A percentile compares a stretch with the other conserved stretches of the same genome.
Conservation (phyloP, 345 rosid species). For the Lepidium africanum region DNA sequence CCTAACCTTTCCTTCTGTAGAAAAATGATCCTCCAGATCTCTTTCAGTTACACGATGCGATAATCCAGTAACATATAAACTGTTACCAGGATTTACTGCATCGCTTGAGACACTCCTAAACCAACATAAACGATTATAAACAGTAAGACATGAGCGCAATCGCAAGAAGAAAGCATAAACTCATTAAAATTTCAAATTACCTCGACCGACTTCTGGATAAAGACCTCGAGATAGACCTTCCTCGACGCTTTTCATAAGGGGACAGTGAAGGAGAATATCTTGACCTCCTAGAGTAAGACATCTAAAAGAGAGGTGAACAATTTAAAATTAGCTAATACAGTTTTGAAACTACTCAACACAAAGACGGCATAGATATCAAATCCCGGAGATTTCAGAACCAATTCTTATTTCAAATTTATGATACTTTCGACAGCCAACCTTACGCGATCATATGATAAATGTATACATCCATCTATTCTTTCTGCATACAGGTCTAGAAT, state of each 20-base stretch:
- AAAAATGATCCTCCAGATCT: conserved; percentile 73
- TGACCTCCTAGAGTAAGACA: conserved; percentile 73
- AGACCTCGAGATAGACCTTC: conserved; percentile 52
- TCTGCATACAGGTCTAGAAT: not conserved
- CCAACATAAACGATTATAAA: not conserved
- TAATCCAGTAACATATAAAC: conserved; percentile 90
- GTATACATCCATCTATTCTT: not conserved
- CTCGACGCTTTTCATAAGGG: conserved; percentile 29
- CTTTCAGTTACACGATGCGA: conserved; percentile 65
- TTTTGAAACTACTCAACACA: not conserved
- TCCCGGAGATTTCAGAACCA: not conserved
- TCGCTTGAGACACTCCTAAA: conserved; percentile 52
- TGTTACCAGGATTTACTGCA: conserved; percentile 87
- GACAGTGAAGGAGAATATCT: conserved; percentile 60
- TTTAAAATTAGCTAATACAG: not conserved
- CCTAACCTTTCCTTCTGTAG: conserved; percentile 63
- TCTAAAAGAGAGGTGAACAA: conserved; percentile 27
- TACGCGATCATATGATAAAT: not conserved
- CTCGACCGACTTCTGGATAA: conserved; percentile 55
- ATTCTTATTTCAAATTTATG: not conserved
- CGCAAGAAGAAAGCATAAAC: not conserved
- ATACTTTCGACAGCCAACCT: not conserved
- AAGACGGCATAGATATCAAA: not conserved
- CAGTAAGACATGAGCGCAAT: not conserved
- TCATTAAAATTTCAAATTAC: conserved; percentile 15